Conservation (phyloP, 2,329 filamentous ascomycete species). For the Trichoderma harzianum region DNA sequence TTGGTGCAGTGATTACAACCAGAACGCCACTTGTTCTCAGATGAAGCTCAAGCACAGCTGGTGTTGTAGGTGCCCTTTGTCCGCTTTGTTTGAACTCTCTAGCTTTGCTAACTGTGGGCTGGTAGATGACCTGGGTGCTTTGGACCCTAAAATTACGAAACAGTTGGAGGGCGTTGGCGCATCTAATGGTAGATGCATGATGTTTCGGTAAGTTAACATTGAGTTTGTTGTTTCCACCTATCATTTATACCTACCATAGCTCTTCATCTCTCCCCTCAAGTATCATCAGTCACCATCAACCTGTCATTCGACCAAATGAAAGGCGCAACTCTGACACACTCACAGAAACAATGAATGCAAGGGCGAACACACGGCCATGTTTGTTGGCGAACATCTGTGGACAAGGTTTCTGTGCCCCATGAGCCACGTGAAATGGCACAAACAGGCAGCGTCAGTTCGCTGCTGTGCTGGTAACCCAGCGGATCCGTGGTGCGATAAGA, state of each 20-base stretch:
- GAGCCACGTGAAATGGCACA: background rate
- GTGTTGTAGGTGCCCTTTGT: background rate
- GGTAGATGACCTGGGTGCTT: background rate
- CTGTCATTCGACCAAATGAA: background rate
- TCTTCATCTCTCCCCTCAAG: background rate
- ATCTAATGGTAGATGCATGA: background rate
- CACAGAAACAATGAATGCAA: background rate
- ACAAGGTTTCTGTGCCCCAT: background rate
- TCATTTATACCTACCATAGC: background rate
- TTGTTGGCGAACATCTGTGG: background rate
- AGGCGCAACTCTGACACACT: background rate
- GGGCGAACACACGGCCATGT: background rate
- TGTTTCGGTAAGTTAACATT: background rate
- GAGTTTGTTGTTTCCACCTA: background rate
- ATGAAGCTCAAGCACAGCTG: background rate
- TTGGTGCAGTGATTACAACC: conserved; percentile 8
- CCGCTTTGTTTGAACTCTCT: background rate
- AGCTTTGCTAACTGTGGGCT: background rate
- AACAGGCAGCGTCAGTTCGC: background rate
- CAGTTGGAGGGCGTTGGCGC: background rate
- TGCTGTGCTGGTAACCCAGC: conserved; percentile 3
- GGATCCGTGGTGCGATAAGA: background rate
- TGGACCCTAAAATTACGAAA: background rate
- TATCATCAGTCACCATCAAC: background rate
- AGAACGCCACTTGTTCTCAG: background rate